Percentiles rank a stretch among this genome's conserved stretches.
Evolutionary conservation across 805 yeast species (phyloP).

Genomic region (Debaryomyces prosopidis): DNA sequence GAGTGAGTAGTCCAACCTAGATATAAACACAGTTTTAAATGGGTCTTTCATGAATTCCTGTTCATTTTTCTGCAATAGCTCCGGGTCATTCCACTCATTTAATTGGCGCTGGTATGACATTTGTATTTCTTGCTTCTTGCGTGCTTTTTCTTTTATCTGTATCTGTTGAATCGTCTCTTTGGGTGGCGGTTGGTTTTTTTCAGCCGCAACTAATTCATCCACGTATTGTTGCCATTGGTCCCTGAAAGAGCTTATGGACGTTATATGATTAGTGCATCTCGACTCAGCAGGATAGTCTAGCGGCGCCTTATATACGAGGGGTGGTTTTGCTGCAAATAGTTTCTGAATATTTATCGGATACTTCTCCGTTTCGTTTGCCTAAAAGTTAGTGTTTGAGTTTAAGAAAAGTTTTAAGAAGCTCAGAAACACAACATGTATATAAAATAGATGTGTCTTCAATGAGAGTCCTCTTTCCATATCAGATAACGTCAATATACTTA

Average conservation of each 20-base stretch:
- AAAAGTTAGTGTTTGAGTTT: not conserved
- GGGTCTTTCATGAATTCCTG: constrained; percentile 55
- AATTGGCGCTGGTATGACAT: constrained; percentile 24
- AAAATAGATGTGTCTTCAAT: too few relatives aligned
- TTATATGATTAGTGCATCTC: constrained; percentile 47
- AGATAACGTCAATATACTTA: not conserved
- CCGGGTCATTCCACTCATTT: constrained; percentile 33
- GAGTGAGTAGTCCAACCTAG: constrained; percentile 63
- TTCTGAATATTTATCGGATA: constrained; percentile 46
- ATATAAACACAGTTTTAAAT: constrained; percentile 73
- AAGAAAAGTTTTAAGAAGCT: too few relatives aligned
- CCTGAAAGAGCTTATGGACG: constrained; percentile 44
- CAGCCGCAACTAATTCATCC: constrained; percentile 14
- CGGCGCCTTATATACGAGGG: constrained; percentile 50
- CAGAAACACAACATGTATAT: too few relatives aligned
- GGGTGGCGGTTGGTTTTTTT: not conserved
- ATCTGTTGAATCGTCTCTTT: constrained; percentile 1
- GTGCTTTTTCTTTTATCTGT: constrained; percentile 3
- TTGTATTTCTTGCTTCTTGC: constrained; percentile 9
- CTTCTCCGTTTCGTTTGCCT: constrained; percentile 22
- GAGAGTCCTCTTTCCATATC: too few relatives aligned
- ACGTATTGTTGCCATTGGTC: constrained; percentile 26
- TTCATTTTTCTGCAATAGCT: constrained; percentile 30
- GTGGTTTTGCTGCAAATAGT: constrained; percentile 59
- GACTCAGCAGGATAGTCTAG: constrained; percentile 49